phyloP scores from a whole-genome alignment of 1,284 basidiomycete species.

The Cystobasidium slooffiae region DNA sequence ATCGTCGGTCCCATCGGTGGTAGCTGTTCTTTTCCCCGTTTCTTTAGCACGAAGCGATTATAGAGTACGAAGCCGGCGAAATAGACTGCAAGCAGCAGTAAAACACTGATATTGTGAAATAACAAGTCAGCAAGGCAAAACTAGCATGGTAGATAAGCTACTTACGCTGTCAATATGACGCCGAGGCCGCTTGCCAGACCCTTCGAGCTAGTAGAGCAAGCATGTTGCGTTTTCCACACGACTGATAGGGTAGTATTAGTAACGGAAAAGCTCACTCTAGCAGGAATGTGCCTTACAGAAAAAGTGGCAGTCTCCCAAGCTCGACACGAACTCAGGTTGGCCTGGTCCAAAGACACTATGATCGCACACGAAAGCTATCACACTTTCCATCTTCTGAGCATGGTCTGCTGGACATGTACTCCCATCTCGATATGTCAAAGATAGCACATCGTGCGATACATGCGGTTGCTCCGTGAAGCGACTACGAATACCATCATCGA shows the following conservation, averaged over 20 bases:
- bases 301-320: conserved; percentile 30
- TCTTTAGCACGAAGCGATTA: conserved; percentile 40
- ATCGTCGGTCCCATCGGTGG: conserved; percentile 34
- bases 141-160: too few relatives aligned
- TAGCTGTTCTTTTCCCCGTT: conserved; percentile 35
- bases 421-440: conserved; percentile 28
- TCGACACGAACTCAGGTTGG: conserved; percentile 35
- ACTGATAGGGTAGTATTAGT: neutral
- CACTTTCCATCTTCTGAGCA: conserved; percentile 29
- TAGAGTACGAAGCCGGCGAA: conserved; percentile 37
- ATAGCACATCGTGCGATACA: conserved; percentile 36
- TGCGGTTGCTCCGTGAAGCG: conserved; percentile 28
- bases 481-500: conserved; percentile 3
- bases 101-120: neutral
- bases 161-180: conserved; percentile 29
- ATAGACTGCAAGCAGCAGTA: conserved; percentile 29
- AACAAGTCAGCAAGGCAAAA: neutral
- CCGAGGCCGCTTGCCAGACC: conserved; percentile 23
- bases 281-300: conserved; percentile 23
- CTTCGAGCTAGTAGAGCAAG: conserved; percentile 39
- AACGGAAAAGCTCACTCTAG: too few relatives aligned
- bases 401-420: conserved; percentile 27
- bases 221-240: conserved; percentile 37
- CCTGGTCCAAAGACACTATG: conserved; percentile 30
- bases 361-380: conserved; percentile 37